phyloP scores from a whole-genome alignment of 1,284 basidiomycete genomes.

The Cryptococcus sp. region DNA sequence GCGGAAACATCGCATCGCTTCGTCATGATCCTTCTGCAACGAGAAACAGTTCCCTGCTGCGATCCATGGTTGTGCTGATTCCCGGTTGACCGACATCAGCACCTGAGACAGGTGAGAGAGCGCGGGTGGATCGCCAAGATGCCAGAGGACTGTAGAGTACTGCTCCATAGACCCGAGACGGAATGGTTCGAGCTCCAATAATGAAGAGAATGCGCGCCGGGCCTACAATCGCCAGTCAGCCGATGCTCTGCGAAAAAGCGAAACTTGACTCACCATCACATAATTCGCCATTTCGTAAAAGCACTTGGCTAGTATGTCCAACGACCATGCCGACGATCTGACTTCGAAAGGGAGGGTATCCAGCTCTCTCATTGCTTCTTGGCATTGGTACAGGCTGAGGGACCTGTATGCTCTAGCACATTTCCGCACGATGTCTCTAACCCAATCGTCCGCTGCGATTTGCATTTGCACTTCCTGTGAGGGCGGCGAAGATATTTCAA shows the following conservation, averaged over 20 bases:
- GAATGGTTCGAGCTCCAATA: slow-evolving; percentile 78
- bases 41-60: slow-evolving; percentile 91
- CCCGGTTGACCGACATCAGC: slow-evolving; percentile 74
- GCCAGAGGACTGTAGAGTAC: slow-evolving; percentile 92
- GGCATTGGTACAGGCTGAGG: slow-evolving; percentile 73
- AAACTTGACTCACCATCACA: slow-evolving; percentile 63
- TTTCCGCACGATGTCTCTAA: slow-evolving; percentile 75
- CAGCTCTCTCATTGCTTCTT: slow-evolving; percentile 70
- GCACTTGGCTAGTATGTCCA: slow-evolving; percentile 77
- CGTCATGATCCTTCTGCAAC: slow-evolving; percentile 81
- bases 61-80: slow-evolving; percentile 88
- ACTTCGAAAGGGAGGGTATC: slow-evolving; percentile 74
- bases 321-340: slow-evolving; percentile 71
- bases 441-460: slow-evolving; percentile 74
- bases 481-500: slow-evolving; percentile 64
- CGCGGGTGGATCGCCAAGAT: slow-evolving; percentile 74
- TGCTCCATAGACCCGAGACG: slow-evolving; percentile 87
- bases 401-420: slow-evolving; percentile 76
- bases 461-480: slow-evolving; percentile 67
- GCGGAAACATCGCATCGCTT: slow-evolving; percentile 87
- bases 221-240: slow-evolving; percentile 59
- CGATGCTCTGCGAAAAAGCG: background rate
- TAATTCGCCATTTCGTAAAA: slow-evolving; percentile 88
- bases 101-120: slow-evolving; percentile 89
- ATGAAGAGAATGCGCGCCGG: slow-evolving; percentile 78